These are phyloP conservation scores for Saccharomyces paradoxus DNA, from an alignment of 805 yeast species.

Conservation along the genomic window DNA sequence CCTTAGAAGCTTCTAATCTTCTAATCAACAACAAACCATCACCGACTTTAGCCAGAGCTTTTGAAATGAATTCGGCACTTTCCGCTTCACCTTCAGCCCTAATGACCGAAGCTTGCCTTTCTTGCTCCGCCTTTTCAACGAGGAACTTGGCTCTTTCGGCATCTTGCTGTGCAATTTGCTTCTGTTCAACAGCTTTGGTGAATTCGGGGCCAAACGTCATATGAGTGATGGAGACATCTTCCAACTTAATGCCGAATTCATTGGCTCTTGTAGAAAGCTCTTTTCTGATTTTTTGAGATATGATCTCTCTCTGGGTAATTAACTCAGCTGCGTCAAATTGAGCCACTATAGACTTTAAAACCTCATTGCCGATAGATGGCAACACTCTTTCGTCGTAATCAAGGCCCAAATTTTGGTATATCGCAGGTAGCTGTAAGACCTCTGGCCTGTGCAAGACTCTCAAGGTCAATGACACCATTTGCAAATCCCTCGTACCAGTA, in stretches of 20 bases:
- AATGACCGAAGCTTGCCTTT: slow-evolving; percentile 86
- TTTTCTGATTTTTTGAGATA: slow-evolving; percentile 77
- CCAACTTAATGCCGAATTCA: slow-evolving; percentile 85
- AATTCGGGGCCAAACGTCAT: slow-evolving; percentile 95
- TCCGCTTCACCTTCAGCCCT: slow-evolving; percentile 99
- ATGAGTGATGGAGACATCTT: slow-evolving; percentile 96
- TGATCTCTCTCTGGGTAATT: slow-evolving; percentile 94
- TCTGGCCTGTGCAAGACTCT: slow-evolving; percentile 94
- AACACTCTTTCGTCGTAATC: slow-evolving; percentile 93
- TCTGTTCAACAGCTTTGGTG: slow-evolving; percentile 97
- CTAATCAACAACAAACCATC: slow-evolving; percentile 90
- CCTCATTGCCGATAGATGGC: slow-evolving; percentile 90
- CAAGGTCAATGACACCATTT: slow-evolving; percentile 86
- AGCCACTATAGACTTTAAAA: slow-evolving; percentile 80
- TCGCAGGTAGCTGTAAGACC: slow-evolving; percentile 67
- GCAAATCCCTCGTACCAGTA: slow-evolving; percentile 95
- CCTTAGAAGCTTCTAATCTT: slow-evolving; percentile 93
- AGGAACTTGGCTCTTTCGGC: slow-evolving; percentile 93
- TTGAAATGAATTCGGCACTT: slow-evolving; percentile 90
- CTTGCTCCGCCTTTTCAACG: slow-evolving; percentile 96
- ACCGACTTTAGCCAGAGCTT: slow-evolving; percentile 88
- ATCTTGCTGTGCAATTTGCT: slow-evolving; percentile 98
- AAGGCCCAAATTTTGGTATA: slow-evolving; percentile 83
- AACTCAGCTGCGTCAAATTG: slow-evolving; percentile 95
- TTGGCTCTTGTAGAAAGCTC: slow-evolving; percentile 76